A percentile compares a stretch with the other conserved stretches of the same genome.
Conservation (phyloP, 75 land plant genomes). For the Selaginella tamariscina region DNA sequence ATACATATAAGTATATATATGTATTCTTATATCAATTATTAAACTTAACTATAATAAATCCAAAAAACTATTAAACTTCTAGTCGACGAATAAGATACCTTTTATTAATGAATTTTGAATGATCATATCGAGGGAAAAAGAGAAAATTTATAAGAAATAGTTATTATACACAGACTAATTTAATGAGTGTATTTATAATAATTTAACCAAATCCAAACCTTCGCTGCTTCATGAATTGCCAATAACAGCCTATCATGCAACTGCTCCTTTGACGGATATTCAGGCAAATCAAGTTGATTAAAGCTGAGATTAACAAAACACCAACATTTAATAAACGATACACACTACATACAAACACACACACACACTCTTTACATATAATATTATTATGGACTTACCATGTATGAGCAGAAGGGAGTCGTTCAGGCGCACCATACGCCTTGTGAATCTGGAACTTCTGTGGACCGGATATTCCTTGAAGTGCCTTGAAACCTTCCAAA, state of each 20-base stretch:
- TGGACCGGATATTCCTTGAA: slow-evolving; percentile 96
- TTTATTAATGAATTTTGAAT: too few relatives aligned
- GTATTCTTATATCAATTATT: too few relatives aligned
- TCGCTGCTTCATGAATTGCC: slow-evolving; percentile 99
- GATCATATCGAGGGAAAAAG: too few relatives aligned
- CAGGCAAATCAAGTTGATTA: slow-evolving; percentile 94
- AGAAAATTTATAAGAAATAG: not conserved
- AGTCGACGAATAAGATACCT: too few relatives aligned
- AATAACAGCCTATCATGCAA: slow-evolving; percentile 77
- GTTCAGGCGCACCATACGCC: slow-evolving; percentile 88
- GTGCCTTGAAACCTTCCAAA: slow-evolving; percentile 79
- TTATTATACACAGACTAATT: not conserved
- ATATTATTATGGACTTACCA: slow-evolving; percentile 37
- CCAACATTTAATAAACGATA: not conserved
- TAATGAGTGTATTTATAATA: not conserved
- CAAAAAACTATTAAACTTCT: too few relatives aligned
- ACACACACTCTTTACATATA: not conserved
- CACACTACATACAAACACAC: not conserved
- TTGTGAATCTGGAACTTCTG: slow-evolving; percentile 96
- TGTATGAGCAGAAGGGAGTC: slow-evolving; percentile 91
- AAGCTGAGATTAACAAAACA: slow-evolving; percentile 45
- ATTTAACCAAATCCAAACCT: slow-evolving; percentile 95
- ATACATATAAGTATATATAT: too few relatives aligned
- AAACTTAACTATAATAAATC: too few relatives aligned
- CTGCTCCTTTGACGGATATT: slow-evolving; percentile 79